Evolutionary conservation across 192 early-diverging fungal genomes (phyloP).

Genomic region (Linnemannia exigua): DNA sequence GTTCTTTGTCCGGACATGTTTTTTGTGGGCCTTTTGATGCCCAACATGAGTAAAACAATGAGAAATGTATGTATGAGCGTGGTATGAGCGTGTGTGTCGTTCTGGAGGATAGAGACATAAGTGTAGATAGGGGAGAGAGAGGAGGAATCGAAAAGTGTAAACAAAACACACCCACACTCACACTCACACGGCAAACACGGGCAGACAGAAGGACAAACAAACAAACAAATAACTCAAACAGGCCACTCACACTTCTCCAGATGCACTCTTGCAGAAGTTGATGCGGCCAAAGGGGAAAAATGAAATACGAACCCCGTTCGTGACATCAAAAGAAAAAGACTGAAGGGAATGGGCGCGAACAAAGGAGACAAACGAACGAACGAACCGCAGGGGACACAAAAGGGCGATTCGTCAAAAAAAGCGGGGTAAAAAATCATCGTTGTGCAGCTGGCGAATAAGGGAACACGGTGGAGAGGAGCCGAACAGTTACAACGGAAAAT

Average conservation of each 20-base stretch:
- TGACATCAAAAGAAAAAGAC: background rate
- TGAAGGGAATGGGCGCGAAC: background rate
- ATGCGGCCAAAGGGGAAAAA: slow-evolving; percentile 6
- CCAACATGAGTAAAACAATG: background rate
- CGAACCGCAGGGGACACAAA: background rate
- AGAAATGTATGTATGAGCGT: too few relatives aligned
- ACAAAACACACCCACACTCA: background rate
- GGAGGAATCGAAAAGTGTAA: background rate
- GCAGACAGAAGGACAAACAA: background rate
- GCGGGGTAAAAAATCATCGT: slow-evolving; percentile 3
- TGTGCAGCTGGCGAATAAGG: background rate
- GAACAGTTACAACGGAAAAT: background rate
- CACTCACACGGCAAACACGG: background rate
- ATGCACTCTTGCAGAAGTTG: background rate
- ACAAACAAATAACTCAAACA: background rate
- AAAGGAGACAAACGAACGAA: background rate
- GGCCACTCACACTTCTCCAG: background rate
- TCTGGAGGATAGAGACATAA: background rate
- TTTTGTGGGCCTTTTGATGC: background rate
- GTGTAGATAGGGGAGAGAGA: background rate
- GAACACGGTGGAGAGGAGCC: too few relatives aligned
- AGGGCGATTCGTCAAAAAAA: slow-evolving; percentile 10
- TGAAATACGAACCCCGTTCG: slow-evolving; percentile 5
- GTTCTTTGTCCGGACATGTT: background rate
- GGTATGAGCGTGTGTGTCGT: too few relatives aligned